phyloP scores from a whole-genome alignment of 2,329 filamentous ascomycete species.

The Aschersonia sp. region DNA sequence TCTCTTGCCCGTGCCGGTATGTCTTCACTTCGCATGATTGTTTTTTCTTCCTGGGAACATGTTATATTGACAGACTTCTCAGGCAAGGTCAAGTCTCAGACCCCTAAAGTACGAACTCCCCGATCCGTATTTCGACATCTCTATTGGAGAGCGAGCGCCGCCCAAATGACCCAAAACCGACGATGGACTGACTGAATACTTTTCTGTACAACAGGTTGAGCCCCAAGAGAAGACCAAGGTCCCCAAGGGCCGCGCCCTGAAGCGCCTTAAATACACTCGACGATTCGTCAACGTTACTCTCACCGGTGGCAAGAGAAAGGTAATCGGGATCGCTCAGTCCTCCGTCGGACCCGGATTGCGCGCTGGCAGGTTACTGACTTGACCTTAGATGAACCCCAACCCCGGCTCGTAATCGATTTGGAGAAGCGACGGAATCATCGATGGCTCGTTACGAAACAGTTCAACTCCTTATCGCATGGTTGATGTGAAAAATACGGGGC shows the following conservation, averaged over 20 bases:
- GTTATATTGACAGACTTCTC: slow-evolving; percentile 26
- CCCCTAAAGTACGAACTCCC: slow-evolving; percentile 58
- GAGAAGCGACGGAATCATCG: too few species aligned
- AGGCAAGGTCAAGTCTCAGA: slow-evolving; percentile 97
- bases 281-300: slow-evolving; percentile 97
- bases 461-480: too few species aligned
- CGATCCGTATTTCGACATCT: not conserved
- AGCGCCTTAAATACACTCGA: slow-evolving; percentile 91
- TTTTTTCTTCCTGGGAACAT: slow-evolving; percentile 13
- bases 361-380: slow-evolving; percentile 4
- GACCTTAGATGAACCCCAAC: slow-evolving; percentile 69
- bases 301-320: slow-evolving; percentile 97
- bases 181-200: slow-evolving; percentile 13
- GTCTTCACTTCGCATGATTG: slow-evolving; percentile 7
- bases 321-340: slow-evolving; percentile 22
- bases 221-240: slow-evolving; percentile 90
- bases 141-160: not conserved
- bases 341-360: not conserved
- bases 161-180: slow-evolving; percentile 5
- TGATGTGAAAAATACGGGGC: too few species aligned
- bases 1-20: slow-evolving; percentile 73
- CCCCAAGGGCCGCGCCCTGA: slow-evolving; percentile 94
- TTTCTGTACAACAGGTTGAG: slow-evolving; percentile 47
- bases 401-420: slow-evolving; percentile 44
- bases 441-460: too few species aligned